Evolutionary conservation across 192 early-diverging fungal genomes (phyloP).

Genomic region (Coemansia sp.): DNA sequence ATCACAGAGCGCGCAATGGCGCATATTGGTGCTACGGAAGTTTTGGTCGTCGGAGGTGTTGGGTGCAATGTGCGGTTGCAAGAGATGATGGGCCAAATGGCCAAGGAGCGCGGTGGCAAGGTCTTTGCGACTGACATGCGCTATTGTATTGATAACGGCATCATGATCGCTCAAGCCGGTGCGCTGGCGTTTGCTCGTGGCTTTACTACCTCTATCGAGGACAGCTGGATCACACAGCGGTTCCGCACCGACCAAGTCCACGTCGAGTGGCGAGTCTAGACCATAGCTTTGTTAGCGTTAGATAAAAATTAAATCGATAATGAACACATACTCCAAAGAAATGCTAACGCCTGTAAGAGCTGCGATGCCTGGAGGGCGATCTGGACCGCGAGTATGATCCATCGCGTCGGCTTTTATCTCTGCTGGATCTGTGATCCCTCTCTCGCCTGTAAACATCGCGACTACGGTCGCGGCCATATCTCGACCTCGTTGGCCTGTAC

Average conservation of each 20-base stretch:
- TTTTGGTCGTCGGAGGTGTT: constrained; percentile 96
- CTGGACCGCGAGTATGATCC: constrained; percentile 27
- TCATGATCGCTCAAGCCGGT: constrained; percentile 99
- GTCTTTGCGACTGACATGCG: constrained; percentile 97
- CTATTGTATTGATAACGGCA: constrained; percentile 97
- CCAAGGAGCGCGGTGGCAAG: constrained; percentile 78
- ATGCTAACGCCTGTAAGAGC: constrained; percentile 21
- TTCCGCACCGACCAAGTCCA: constrained; percentile 88
- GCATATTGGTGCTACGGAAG: constrained; percentile 89
- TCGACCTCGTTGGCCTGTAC: background rate
- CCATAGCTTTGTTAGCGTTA: background rate
- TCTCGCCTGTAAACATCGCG: background rate
- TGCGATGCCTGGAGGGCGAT: constrained; percentile 22
- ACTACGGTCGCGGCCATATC: constrained; percentile 8
- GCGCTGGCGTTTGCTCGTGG: constrained; percentile 84
- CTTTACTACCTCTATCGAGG: constrained; percentile 76
- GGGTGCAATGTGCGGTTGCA: constrained; percentile 95
- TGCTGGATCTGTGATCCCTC: constrained; percentile 8
- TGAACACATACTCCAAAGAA: no score
- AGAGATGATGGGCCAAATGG: constrained; percentile 99
- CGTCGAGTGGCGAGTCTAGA: constrained; percentile 74
- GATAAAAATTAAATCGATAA: background rate
- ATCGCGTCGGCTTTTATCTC: constrained; percentile 14
- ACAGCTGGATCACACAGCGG: constrained; percentile 93
- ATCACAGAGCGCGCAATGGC: constrained; percentile 99